A percentile compares a stretch with the other conserved stretches of the same genome.
Evolutionary conservation across 352 stramenopile species (phyloP).

Genomic region (Pythium aquatile): DNA sequence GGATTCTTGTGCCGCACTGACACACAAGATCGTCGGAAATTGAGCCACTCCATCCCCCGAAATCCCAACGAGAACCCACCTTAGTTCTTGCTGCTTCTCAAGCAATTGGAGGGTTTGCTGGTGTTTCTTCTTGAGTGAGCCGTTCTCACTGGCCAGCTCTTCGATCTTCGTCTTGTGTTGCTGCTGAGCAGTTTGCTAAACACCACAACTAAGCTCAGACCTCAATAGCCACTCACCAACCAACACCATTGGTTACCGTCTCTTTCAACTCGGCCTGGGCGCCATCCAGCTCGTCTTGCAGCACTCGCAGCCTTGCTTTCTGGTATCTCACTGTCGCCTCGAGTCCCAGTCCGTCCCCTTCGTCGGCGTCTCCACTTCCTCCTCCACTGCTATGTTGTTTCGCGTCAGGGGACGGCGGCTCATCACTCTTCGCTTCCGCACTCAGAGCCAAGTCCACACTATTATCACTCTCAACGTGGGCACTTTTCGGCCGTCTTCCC

Average conservation of each 20-base stretch:
- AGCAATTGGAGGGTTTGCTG: constrained; percentile 68
- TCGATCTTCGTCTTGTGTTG: constrained; percentile 44
- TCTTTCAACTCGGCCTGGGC: constrained; percentile 37
- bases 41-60: neutral
- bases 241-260: constrained; percentile 33
- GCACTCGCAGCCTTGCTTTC: constrained; percentile 64
- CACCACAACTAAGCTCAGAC: neutral
- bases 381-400: neutral
- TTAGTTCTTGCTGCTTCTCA: constrained; percentile 76
- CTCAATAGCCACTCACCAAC: neutral
- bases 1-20: constrained; percentile 58
- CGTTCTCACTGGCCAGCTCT: constrained; percentile 46
- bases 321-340: constrained; percentile 73
- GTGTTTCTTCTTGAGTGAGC: constrained; percentile 48
- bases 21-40: neutral
- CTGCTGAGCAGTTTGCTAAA: constrained; percentile 40
- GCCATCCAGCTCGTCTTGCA: constrained; percentile 67
- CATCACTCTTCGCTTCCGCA: neutral
- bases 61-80: constrained; percentile 22
- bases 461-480: neutral
- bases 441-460: neutral
- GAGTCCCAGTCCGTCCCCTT: constrained; percentile 43
- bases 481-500: constrained; percentile 9
- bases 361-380: neutral
- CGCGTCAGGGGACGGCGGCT: constrained; percentile 2